Percentiles rank a stretch among this genome's conserved stretches.
Evolutionary conservation across 805 yeast species (phyloP).

Genomic region (Candida sanyiensis): DNA sequence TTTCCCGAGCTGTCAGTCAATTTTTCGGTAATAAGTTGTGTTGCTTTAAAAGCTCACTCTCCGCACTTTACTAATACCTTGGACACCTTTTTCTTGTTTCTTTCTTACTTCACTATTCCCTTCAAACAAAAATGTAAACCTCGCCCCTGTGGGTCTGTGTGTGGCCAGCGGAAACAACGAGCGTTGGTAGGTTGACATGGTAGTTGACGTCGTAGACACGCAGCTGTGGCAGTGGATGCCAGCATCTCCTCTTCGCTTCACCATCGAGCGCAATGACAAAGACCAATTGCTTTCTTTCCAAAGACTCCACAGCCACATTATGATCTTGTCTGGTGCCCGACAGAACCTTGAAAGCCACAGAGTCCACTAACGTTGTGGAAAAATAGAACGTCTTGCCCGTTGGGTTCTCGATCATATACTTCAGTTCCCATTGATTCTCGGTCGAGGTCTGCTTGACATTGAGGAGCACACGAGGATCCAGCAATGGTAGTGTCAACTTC

Average conservation of each 20-base stretch:
- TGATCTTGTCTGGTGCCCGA: conserved; percentile 29
- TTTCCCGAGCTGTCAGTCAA: no score
- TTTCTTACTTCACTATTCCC: no score
- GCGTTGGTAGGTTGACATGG: conserved; percentile 53
- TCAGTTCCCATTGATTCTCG: conserved; percentile 29
- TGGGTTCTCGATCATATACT: conserved; percentile 66
- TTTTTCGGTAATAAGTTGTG: no score
- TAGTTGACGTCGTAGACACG: conserved; percentile 64
- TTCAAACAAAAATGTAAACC: no score
- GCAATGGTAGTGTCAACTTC: conserved; percentile 52
- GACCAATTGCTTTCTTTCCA: conserved; percentile 40
- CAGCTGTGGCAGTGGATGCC: conserved; percentile 50
- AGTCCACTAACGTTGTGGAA: conserved; percentile 39
- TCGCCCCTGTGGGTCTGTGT: background rate
- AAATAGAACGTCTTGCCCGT: conserved; percentile 65
- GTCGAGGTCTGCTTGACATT: conserved; percentile 22
- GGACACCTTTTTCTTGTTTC: no score
- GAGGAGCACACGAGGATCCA: conserved; percentile 65
- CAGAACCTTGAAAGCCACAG: conserved; percentile 29
- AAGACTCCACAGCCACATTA: conserved; percentile 47
- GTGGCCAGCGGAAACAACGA: conserved; percentile 30
- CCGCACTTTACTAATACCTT: no score
- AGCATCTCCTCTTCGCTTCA: background rate
- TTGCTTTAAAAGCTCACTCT: no score
- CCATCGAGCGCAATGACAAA: conserved; percentile 26